These are phyloP conservation scores for Saccharomycopsis sp. DNA, from an alignment of 805 yeast genomes.

Conservation along the genomic window DNA sequence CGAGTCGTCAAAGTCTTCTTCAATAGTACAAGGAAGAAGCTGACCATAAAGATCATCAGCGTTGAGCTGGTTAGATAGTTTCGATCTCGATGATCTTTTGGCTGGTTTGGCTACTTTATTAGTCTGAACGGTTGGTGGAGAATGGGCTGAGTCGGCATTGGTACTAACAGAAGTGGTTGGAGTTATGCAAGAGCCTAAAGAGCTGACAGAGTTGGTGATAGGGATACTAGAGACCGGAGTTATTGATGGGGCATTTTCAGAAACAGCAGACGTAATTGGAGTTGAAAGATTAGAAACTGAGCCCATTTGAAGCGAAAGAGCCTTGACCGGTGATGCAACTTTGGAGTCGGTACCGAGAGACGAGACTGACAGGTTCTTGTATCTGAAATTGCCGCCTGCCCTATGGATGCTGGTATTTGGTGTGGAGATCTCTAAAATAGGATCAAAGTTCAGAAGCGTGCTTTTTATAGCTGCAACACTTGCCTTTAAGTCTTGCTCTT, in stretches of 20 bases:
- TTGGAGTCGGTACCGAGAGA: background rate
- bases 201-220: background rate
- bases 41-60: background rate
- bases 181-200: background rate
- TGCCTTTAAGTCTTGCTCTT: slow-evolving; percentile 2
- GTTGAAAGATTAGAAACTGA: background rate
- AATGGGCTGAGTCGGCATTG: background rate
- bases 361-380: background rate
- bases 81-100: background rate
- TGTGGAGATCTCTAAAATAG: background rate
- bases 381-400: background rate
- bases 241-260: background rate
- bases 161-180: background rate
- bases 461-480: slow-evolving; percentile 10
- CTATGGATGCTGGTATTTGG: background rate
- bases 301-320: background rate
- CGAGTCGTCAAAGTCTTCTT: background rate
- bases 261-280: background rate
- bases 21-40: background rate
- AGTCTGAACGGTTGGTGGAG: background rate
- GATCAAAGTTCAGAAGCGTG: slow-evolving; percentile 10
- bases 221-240: background rate
- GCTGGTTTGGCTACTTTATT: background rate
- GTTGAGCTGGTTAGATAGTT: background rate
- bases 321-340: background rate